phyloP scores from a whole-genome alignment of 176 grass and related monocot species.

The Chloris gayana region DNA sequence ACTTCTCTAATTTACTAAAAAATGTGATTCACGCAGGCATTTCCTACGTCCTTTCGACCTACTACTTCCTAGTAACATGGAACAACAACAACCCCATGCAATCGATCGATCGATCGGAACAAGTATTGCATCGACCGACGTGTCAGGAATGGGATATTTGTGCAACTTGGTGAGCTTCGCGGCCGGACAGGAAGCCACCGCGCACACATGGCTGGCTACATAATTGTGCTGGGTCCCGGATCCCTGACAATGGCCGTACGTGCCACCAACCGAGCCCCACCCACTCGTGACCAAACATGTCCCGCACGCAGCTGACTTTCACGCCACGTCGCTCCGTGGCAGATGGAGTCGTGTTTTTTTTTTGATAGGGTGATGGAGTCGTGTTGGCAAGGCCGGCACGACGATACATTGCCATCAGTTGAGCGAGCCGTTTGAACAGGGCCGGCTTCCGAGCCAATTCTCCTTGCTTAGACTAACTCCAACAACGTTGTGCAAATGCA shows the following conservation, averaged over 20 bases:
- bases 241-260: slow-evolving; percentile 25
- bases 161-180: background rate
- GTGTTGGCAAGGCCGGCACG: no score
- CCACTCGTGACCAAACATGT: no score
- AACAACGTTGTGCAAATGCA: no score
- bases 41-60: no score
- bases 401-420: no score
- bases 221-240: background rate
- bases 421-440: no score
- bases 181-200: background rate
- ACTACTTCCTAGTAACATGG: no score
- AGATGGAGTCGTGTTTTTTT: background rate
- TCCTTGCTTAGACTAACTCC: no score
- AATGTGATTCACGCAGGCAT: background rate
- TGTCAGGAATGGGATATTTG: background rate
- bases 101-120: background rate
- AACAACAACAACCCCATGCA: background rate
- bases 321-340: background rate
- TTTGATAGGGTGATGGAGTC: no score
- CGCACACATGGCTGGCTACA: background rate
- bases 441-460: no score
- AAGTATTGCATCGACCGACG: background rate
- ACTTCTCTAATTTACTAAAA: background rate
- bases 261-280: slow-evolving; percentile 22
- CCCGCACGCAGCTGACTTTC: background rate